Evolutionary conservation across 202 grass and related monocot genomes (phyloP).

Genomic region (Miscanthus sacchariflorus): DNA sequence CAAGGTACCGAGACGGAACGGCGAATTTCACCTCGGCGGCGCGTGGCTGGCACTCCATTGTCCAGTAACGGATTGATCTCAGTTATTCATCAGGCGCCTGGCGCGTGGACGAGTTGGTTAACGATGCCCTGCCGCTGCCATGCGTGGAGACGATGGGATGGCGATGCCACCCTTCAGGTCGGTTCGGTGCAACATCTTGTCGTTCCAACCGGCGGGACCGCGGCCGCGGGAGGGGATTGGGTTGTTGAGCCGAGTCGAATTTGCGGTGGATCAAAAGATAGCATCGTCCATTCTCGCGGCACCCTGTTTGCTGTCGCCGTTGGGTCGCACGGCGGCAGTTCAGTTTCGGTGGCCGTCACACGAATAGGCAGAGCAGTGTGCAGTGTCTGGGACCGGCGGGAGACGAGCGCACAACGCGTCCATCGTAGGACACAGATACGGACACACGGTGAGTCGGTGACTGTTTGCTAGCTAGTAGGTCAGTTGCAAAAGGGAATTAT

Average conservation of each 20-base stretch:
- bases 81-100: too few species aligned
- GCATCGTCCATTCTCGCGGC: neutral
- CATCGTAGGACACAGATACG: too few species aligned
- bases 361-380: too few species aligned
- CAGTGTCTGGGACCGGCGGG: too few species aligned
- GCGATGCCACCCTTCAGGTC: neutral
- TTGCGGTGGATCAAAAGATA: neutral
- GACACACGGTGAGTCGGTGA: too few species aligned
- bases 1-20: neutral
- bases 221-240: neutral
- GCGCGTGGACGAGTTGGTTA: too few species aligned
- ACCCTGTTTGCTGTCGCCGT: neutral
- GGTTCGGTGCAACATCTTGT: constrained; percentile 13
- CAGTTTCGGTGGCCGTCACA: neutral
- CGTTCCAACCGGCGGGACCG: neutral
- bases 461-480: too few species aligned
- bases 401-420: too few species aligned
- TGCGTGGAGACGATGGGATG: neutral
- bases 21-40: too few species aligned
- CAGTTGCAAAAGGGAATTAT: too few species aligned
- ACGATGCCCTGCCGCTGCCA: neutral
- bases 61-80: neutral
- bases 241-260: neutral
- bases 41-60: neutral
- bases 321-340: neutral